Percentiles rank a stretch among this genome's conserved stretches.
These are phyloP conservation scores for Naematelia encephala DNA, from an alignment of 768 basidiomycete genomes.

Conservation along the genomic window DNA sequence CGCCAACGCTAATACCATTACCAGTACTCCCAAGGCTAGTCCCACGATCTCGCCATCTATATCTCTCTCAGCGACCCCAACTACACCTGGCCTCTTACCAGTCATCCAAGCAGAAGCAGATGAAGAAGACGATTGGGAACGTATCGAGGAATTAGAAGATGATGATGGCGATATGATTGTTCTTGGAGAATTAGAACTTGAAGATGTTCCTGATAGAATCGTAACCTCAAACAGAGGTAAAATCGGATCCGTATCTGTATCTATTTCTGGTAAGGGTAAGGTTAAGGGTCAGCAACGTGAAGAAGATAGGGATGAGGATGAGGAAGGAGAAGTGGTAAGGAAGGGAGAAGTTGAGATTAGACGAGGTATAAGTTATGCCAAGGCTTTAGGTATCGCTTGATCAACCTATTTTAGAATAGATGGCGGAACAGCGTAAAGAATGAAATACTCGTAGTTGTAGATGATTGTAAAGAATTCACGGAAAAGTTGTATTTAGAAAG, in stretches of 20 bases:
- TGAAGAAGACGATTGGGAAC: conserved; percentile 20
- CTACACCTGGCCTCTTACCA: conserved; percentile 13
- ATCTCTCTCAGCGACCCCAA: conserved; percentile 6
- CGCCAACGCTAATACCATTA: not conserved
- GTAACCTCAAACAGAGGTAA: not conserved
- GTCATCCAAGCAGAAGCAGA: conserved; percentile 1
- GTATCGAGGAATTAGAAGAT: conserved; percentile 9
- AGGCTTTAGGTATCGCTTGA: conserved; percentile 7
- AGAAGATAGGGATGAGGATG: not conserved
- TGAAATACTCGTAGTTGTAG: too few species aligned
- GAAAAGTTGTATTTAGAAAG: too few species aligned
- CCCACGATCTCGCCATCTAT: not conserved
- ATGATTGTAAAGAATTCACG: too few species aligned
- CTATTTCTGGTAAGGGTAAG: conserved; percentile 1
- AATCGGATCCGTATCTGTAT: not conserved
- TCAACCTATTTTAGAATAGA: too few species aligned
- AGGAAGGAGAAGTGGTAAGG: not conserved
- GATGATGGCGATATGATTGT: conserved; percentile 38
- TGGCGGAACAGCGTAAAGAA: too few species aligned
- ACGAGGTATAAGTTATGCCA: conserved; percentile 16
- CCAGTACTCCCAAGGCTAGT: not conserved
- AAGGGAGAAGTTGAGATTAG: not conserved
- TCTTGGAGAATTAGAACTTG: conserved; percentile 38
- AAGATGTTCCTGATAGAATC: conserved; percentile 12
- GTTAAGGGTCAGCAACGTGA: too few species aligned